phyloP scores from a whole-genome alignment of 352 stramenopile genomes.

The Chrysophaeum taylorii region DNA sequence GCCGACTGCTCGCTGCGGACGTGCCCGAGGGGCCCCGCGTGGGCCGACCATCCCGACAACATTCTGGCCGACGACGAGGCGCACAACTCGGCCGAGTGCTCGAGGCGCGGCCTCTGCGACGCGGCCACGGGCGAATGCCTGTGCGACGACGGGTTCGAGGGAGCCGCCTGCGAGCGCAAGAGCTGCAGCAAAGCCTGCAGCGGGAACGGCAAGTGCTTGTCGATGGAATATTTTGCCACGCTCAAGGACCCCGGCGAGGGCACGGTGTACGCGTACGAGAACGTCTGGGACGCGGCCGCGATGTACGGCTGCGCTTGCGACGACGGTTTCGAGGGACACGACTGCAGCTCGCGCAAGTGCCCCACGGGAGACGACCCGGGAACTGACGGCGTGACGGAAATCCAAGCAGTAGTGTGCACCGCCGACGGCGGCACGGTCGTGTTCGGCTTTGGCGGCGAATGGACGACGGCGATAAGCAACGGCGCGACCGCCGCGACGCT shows the following conservation, averaged over 20 bases:
- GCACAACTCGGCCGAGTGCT: constrained; percentile 66
- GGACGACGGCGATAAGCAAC: constrained; percentile 49
- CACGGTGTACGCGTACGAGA: constrained; percentile 17
- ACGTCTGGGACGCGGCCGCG: constrained; percentile 23
- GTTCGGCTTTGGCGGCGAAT: constrained; percentile 41
- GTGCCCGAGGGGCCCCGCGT: constrained; percentile 50
- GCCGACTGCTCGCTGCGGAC: constrained; percentile 64
- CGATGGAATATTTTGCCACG: constrained; percentile 40
- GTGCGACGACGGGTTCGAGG: constrained; percentile 58
- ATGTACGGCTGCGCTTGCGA: constrained; percentile 28
- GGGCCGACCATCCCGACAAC: constrained; percentile 22
- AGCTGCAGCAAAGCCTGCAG: constrained; percentile 50
- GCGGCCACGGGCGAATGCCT: constrained; percentile 52
- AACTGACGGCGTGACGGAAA: constrained; percentile 19
- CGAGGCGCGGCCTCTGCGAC: constrained; percentile 64
- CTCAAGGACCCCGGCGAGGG: constrained; percentile 1
- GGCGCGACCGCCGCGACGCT: constrained; percentile 30
- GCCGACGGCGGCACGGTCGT: constrained; percentile 14
- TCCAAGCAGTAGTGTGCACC: not conserved
- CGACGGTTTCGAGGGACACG: constrained; percentile 22
- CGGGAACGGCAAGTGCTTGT: constrained; percentile 56
- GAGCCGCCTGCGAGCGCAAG: constrained; percentile 48
- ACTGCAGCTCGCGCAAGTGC: constrained; percentile 26
- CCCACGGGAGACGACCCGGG: constrained; percentile 23
- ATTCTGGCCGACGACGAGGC: constrained; percentile 32